These are phyloP conservation scores for Parietichytrium sp. DNA, from an alignment of 108 stramenopile species.

Conservation along the genomic window DNA sequence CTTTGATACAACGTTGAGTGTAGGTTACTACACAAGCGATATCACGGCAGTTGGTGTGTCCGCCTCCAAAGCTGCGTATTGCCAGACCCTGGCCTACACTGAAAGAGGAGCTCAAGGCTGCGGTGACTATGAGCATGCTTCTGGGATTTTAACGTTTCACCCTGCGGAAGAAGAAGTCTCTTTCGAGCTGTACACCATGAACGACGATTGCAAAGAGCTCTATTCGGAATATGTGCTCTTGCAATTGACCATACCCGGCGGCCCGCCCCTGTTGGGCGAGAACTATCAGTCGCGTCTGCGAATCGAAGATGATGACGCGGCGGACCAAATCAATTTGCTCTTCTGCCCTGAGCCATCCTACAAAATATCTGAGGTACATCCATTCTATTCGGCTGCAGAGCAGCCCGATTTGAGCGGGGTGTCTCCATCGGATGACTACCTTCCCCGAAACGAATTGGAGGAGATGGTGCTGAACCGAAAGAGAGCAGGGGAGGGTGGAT, in stretches of 20 bases:
- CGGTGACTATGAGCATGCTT: conserved; percentile 74
- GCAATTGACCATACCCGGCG: conserved; percentile 69
- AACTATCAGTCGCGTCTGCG: conserved; percentile 64
- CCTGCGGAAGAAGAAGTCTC: conserved; percentile 50
- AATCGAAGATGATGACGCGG: conserved; percentile 71
- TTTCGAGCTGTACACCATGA: conserved; percentile 68
- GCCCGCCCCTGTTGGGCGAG: conserved; percentile 62
- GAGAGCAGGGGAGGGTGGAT: too few relatives aligned
- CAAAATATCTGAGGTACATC: not conserved
- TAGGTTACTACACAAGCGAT: conserved; percentile 71
- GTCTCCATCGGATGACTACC: not conserved
- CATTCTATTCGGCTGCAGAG: conserved; percentile 1
- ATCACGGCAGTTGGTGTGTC: conserved; percentile 74
- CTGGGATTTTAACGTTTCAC: conserved; percentile 64
- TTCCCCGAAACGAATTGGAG: not conserved
- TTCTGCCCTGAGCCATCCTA: conserved; percentile 18
- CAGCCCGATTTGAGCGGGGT: not conserved
- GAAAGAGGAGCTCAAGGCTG: conserved; percentile 55
- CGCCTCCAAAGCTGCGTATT: conserved; percentile 55
- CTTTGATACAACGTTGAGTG: conserved; percentile 50
- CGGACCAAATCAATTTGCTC: conserved; percentile 1
- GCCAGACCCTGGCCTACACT: conserved; percentile 45
- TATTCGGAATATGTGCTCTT: conserved; percentile 72
- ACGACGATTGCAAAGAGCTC: conserved; percentile 70
- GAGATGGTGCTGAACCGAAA: too few relatives aligned